Conservation (phyloP, 139 green algal species). For the Chlamydomonas incerta region DNA sequence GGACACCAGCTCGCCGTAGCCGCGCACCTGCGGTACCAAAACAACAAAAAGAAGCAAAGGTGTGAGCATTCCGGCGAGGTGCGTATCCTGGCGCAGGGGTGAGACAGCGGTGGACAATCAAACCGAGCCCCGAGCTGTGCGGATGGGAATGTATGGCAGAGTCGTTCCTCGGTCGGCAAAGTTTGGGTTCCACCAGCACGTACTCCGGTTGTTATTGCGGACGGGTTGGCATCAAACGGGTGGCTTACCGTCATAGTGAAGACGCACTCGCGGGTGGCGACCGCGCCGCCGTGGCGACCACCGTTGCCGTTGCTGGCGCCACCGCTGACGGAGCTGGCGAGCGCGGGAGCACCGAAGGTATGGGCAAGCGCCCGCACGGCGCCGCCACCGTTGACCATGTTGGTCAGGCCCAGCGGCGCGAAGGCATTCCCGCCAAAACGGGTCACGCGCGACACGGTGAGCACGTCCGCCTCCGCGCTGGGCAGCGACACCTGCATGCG, state of each 20-base stretch:
- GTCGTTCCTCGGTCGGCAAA: no score
- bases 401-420: constrained; percentile 72
- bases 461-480: constrained; percentile 44
- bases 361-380: constrained; percentile 59
- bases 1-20: constrained; percentile 62
- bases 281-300: background rate
- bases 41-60: no score
- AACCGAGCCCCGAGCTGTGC: no score
- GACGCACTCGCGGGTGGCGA: constrained; percentile 2
- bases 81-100: no score
- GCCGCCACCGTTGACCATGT: constrained; percentile 86
- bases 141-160: no score
- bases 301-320: background rate
- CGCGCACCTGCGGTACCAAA: constrained; percentile 37
- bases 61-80: no score
- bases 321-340: background rate
- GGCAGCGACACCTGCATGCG: constrained; percentile 40
- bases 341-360: background rate
- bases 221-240: no score
- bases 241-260: constrained; percentile 43
- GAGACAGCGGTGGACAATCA: no score
- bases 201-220: no score
- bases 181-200: no score
- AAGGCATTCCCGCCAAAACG: constrained; percentile 35
- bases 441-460: constrained; percentile 42